Evolutionary conservation across 176 grass and related monocot species (phyloP), one percentile per base, ranked within the genome.

Genomic region (Panicum miliaceum): DNA sequence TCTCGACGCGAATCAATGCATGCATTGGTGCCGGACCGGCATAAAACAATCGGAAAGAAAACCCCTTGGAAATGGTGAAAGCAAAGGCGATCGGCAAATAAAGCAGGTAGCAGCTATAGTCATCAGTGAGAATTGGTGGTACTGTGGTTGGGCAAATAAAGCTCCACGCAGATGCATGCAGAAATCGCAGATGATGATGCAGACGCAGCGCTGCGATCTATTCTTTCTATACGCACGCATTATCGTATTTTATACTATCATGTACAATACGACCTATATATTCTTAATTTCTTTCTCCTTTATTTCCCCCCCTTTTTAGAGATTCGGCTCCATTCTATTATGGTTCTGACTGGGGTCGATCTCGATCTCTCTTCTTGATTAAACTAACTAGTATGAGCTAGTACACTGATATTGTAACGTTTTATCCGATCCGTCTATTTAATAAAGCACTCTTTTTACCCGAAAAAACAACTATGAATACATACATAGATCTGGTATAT

Each of bases 31-130:
- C 52, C 58, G 34, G 73, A 23, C 73, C 20, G 12, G 2, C 25
- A 47, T 1, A 43, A 36, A 77, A 51, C 5, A 25, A 70, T 43
- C 12, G 6, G 41, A 71, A 50, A 51, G 54, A 36, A 10, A 75
- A 57, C 19, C 85, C 85, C 11, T 87, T 22, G 85, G 78, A 82
- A 82, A 76, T 57, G 85, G 36, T 60, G 85, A 87, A 87, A 87
- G 85, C 50, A 68, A 76, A 82, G 78, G 78, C 10, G 29, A 81
- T 68, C 26, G 13, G 27, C 70, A 87, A 32, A 2, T 32, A 32
- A 67, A 87, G 53, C 76, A 80, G 58, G 3, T 47, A 3, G 11
- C 7, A 32, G 35, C 25, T 51, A 27, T 59, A 12, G 57, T 60
- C 40, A 7, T 41, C 40, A 41, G 40, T 41, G 29, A 32, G 29